A percentile compares a stretch with the other conserved stretches of the same genome.
Conservation (phyloP, 1,284 basidiomycete species). For the Tilletia walkeri region DNA sequence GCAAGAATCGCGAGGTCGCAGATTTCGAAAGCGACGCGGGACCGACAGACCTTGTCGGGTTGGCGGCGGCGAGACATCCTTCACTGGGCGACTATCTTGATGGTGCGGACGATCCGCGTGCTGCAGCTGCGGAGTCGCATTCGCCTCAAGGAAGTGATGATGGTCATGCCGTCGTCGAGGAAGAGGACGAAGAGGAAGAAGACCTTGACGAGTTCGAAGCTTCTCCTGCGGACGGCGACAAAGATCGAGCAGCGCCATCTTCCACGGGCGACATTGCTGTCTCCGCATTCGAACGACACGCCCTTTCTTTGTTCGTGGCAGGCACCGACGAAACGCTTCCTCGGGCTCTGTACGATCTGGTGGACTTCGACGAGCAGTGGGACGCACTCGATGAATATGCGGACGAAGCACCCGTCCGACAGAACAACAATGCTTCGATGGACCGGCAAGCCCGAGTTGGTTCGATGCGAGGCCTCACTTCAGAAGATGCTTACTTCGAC, state of each 20-base stretch:
- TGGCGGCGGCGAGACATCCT: constrained; percentile 5
- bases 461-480: background rate
- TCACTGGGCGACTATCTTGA: background rate
- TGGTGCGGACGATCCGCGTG: background rate
- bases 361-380: constrained; percentile 12
- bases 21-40: background rate
- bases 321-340: background rate
- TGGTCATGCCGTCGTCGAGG: background rate
- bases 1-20: background rate
- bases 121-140: background rate
- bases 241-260: background rate
- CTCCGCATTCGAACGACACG: constrained; percentile 4
- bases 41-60: background rate
- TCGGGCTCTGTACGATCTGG: background rate
- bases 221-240: background rate
- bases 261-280: background rate
- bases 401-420: background rate
- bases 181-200: background rate
- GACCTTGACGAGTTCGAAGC: background rate
- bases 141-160: background rate
- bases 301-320: background rate
- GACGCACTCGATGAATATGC: background rate
- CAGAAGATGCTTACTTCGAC: constrained; percentile 1
- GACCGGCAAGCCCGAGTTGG: background rate
- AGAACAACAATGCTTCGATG: background rate